A percentile compares a stretch with the other conserved stretches of the same genome.
Evolutionary conservation across 2,329 filamentous ascomycete genomes (phyloP).

Genomic region (Lecanicillium sp.): DNA sequence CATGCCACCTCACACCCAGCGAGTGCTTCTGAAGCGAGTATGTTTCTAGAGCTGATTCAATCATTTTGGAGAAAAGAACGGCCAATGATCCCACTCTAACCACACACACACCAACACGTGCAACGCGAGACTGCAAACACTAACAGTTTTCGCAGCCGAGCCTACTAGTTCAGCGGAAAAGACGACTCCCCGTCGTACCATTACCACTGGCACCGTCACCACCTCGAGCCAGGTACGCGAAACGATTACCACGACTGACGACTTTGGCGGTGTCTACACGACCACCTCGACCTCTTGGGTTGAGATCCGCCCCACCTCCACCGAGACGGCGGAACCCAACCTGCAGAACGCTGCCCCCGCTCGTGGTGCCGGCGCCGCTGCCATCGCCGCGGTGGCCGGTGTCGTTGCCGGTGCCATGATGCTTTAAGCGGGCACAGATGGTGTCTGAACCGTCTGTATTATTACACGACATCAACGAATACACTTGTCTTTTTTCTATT

Average conservation of each 20-base stretch:
- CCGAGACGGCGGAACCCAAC: conserved; percentile 24
- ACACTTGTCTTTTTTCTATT: neutral
- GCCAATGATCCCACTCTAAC: too few species aligned
- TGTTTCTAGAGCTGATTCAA: too few species aligned
- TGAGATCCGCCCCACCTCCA: conserved; percentile 33
- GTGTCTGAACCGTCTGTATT: too few species aligned
- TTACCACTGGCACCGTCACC: conserved; percentile 28
- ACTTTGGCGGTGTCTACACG: conserved; percentile 38
- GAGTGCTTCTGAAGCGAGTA: too few species aligned
- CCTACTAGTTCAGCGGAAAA: conserved; percentile 14
- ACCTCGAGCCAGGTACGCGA: conserved; percentile 32
- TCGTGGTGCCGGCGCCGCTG: conserved; percentile 20
- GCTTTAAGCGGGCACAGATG: too few species aligned
- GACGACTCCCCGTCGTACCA: conserved; percentile 23
- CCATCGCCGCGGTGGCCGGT: conserved; percentile 20
- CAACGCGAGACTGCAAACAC: too few species aligned
- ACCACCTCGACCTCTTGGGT: conserved; percentile 47
- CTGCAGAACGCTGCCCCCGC: conserved; percentile 33
- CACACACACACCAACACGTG: too few species aligned
- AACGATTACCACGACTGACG: conserved; percentile 41
- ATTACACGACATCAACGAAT: neutral
- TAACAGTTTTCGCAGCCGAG: neutral
- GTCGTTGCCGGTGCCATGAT: conserved; percentile 24
- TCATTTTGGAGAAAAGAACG: too few species aligned
- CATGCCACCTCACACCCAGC: too few species aligned